Percentiles rank a stretch among this genome's conserved stretches.
Conservation (phyloP, 2,329 filamentous ascomycete species). For the Aspergillus fischeri region DNA sequence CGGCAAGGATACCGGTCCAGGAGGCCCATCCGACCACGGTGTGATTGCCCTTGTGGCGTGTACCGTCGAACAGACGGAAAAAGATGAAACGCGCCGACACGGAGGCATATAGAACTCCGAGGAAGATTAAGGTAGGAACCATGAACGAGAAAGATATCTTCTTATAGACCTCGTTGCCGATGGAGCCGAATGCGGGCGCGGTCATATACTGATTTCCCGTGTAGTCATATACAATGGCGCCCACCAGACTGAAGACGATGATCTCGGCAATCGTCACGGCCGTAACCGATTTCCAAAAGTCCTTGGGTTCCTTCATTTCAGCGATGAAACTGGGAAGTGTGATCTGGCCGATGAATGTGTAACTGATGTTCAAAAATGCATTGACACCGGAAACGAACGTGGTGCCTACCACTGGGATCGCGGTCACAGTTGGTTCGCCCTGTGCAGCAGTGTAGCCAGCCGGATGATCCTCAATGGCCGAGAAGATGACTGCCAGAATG, state of each 20-base stretch:
- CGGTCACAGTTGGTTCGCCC: constrained; percentile 65
- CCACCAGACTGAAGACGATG: constrained; percentile 78
- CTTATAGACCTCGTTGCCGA: constrained; percentile 70
- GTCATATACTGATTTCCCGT: constrained; percentile 88
- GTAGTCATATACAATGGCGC: constrained; percentile 77
- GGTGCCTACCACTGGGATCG: constrained; percentile 64
- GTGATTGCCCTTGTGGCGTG: constrained; percentile 74
- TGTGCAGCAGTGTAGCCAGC: constrained; percentile 57
- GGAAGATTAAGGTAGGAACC: constrained; percentile 89
- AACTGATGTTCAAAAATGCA: constrained; percentile 91
- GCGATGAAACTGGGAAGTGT: constrained; percentile 92
- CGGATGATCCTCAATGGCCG: constrained; percentile 70
- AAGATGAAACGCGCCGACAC: constrained; percentile 88
- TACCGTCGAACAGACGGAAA: constrained; percentile 79
- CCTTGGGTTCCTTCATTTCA: constrained; percentile 76
- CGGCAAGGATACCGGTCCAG: constrained; percentile 68
- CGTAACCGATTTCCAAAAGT: constrained; percentile 92
- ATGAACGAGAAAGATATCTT: constrained; percentile 92
- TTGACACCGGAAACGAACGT: constrained; percentile 79
- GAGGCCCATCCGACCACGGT: constrained; percentile 75
- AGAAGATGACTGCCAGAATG: constrained; percentile 76
- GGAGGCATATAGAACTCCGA: constrained; percentile 85
- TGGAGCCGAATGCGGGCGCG: constrained; percentile 78
- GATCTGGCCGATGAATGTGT: constrained; percentile 94
- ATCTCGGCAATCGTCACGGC: constrained; percentile 85